Base-by-base conservation (phyloP, 2,329 filamentous ascomycete species). In the Penicillium hordei region DNA sequence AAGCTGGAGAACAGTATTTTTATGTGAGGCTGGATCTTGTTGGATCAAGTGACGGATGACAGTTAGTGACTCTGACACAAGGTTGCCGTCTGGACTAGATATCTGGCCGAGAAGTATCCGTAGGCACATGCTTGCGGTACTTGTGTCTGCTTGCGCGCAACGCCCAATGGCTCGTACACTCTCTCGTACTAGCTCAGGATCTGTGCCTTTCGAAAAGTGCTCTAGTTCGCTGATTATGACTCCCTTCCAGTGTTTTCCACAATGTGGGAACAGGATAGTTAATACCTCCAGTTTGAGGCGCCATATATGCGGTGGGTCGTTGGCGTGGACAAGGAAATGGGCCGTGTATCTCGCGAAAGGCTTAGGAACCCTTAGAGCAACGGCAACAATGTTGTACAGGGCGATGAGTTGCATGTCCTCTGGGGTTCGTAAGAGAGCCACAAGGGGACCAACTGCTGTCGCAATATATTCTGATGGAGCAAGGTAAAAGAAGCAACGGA, bases 11-110 rank as follows among this genome's bases (percentile, higher is more conserved):
- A 97, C 92, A 0, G 94, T 99, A 42, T 88, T 89, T 12, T 86
- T 83, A 71, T 99, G 94, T 4, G 86, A 86, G 29, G 85, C 78
- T 0, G 93, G 91, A 61, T 96, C 87, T 68, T 95, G 90, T 71
- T 99, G 94, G 52, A 99, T 97, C 50, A 99, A 81, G 73, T 97
- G 93, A 2, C 94, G 87, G 60, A 99, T 94, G 2, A 97, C 94
- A 4, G 95, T 97, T 58, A 99, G 79, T 1, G 92, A 93, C 72
- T 97, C 94, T 0, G 93, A 93, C 0, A 95, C 93, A 23, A 97
- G 81, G 25, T 88, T 91, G 2, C 92, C 89, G 68, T 97, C 93
- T 12, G 93, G 80, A 68, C 90, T 94, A 13, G 91, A 91, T 50
- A 97, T 92, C 69, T 97, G 93, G 45, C 88, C 85, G 15, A 99